Base-by-base conservation (phyloP, 2,329 filamentous ascomycete species). In the Ceratocystis colombiana region DNA sequence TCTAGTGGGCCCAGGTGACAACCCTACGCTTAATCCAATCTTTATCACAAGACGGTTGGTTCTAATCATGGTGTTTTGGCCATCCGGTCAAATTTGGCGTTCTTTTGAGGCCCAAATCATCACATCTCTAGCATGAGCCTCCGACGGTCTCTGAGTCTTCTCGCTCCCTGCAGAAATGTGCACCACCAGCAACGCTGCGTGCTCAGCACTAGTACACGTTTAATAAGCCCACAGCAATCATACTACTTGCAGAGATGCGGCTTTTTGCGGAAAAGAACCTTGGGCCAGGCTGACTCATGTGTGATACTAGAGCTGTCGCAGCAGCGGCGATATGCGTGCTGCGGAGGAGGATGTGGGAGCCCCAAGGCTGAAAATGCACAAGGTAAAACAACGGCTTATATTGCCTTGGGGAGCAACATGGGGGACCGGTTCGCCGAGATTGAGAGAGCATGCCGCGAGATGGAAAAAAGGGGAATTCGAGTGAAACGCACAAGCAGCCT, bases 321-420 rank as follows among this genome's bases (percentile, higher is more conserved):
- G 20, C 45, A 46, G 22, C 57, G 64, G 17, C 10, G 25, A 5
- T 66, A 62, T 28, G 25, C 57, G 62, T 65, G 53, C 64, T 62
- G 73, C 64, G 79, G 77, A 33, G 74, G 72, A 33, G 77, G 75
- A 65, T 73, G 72, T 67, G 74, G 72, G 20, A 72, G 73, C 55
- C 71, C 71, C 71, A 70, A 70, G 69, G 61, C 72, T 73, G 15
- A n/a, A 15, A 17, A 62, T n/a, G 57, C 41, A 5, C 25, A 30
- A 65, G 71, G 72, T 57, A 74, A 69, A 70, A 77, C 75, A 70
- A 80, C 76, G 57, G 90, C 88, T 0, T 96, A 89, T 74, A 84
- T 99, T 71, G 94, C 93, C 6, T 79, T 99, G 5, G 94, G 94
- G 0, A 96, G 92, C 77, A 99, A 99, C 75, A 76, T 97, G 64